Evolutionary conservation across 192 early-diverging fungal species (phyloP), one percentile per base, ranked within the genome.

Genomic region (Podila horticola): DNA sequence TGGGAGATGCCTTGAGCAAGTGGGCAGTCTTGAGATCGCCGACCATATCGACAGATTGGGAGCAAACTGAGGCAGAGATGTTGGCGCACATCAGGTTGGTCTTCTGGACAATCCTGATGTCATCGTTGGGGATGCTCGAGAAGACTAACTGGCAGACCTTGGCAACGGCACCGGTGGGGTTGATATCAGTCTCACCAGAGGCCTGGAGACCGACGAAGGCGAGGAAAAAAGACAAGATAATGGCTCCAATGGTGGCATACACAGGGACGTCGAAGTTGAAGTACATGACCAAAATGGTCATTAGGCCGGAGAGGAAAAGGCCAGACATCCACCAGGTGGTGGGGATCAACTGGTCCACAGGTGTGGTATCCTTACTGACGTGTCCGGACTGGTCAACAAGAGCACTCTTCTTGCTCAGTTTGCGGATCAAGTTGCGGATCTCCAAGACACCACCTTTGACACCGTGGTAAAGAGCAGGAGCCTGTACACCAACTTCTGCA

Each of bases 21-120:
- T 93, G 88, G 61, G 82, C 92, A 59, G 91, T 93, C 79, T 93
- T 93, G 51, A 93, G 76, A 81, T 93, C 92, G 50, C 90, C 86
- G 66, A 93, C 88, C 92, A 93, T 93, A 66, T 93, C 92, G 58
- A 90, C 91, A 64, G 87, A 55, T 60, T 91, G 89, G 34, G 79
- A 70, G 69, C 90, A 87, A 48, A 85, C 89, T 5, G 85, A 82
- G 17, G 86, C 85, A 65, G 88, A 75, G 67, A 91, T 83, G 86
- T 88, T 84, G 86, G 89, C 90, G 67, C 88, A 85, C 73, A 89
- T 82, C 65, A 92, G 74, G 74, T 92, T 92, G 77, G 79, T 83
- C 73, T 75, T 85, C 58, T 88, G 89, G 22, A 88, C 72, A 58
- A 79, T 51, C 5, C 67, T 13, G 31, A 88, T 36, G 24, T 38